Base-by-base conservation (phyloP, 2,329 filamentous ascomycete species). In the Ilyonectria robusta region DNA sequence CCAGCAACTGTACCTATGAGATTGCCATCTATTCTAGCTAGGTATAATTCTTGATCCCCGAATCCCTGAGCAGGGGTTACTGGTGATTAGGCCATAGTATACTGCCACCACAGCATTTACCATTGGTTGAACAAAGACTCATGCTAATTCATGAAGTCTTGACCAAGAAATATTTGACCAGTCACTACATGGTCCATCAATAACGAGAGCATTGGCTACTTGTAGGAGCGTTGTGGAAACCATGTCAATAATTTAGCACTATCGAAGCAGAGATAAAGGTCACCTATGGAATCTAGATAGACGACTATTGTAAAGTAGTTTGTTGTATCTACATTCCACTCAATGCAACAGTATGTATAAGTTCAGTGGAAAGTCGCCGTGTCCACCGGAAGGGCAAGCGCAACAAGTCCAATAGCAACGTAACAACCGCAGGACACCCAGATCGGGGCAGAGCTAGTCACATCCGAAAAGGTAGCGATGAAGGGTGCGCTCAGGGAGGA, bases 381-480 rank as follows among this genome's bases (percentile, higher is more conserved):
- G 35, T 73, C 72, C 2, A 71, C 57, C 2, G 69, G 72, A 19
- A 72, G 23, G 3, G 66, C 17, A 46, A 74, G 17, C 17, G 59
- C 69, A 19, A 73, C 40, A 11, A 70, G 3, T 1, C 72, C 70
- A 53, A 74, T 74, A 11, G 61, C 57, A 4, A 66, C 51, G 48
- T 68, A 74, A 35, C 69, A 72, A 2, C 67, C 70, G 19, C 72
- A 74, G 7, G 69, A 68, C 26, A 73, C 70, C 67, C 69, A 74
- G 23, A 74, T 69, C 2, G 71, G 69, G 5, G 70, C 72, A 17
- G 71, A 71, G 0, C 67, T 68, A 2, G 70, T 73, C 0, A 72
- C 71, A 63, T 74, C 72, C 15, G 64, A 66, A 60, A 72, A 74
- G 1, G 71, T 74, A 10, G 71, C 71, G 31, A 72, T 72, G 47